Evolutionary conservation across 805 yeast genomes (phyloP).

Genomic region (Sugiyamaella marilandica): DNA sequence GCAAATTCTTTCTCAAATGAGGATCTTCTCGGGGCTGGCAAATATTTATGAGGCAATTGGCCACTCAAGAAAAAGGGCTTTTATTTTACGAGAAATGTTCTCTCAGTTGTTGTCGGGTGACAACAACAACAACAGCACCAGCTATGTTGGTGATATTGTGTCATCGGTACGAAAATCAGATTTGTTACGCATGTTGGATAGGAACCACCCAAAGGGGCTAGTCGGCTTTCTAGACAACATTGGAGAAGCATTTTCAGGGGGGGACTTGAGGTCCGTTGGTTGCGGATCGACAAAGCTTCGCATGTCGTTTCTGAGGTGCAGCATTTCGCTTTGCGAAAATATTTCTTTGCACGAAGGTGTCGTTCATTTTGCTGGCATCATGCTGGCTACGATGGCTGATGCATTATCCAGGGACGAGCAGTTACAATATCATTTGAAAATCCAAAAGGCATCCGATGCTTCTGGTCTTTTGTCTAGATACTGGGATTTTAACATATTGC

Average conservation of each 20-base stretch:
- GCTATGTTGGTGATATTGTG: neutral
- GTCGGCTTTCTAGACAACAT: conserved; percentile 45
- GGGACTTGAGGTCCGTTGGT: conserved; percentile 31
- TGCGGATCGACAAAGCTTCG: conserved; percentile 55
- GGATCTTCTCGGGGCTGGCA: conserved; percentile 63
- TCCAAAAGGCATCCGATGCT: conserved; percentile 13
- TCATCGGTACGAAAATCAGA: neutral
- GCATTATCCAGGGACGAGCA: conserved; percentile 59
- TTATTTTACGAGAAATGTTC: conserved; percentile 57
- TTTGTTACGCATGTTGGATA: neutral
- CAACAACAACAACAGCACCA: neutral
- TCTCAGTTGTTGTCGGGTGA: neutral
- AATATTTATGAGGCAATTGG: conserved; percentile 57
- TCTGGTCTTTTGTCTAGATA: conserved; percentile 35
- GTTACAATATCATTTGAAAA: conserved; percentile 30
- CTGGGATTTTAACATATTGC: conserved; percentile 69
- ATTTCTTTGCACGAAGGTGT: conserved; percentile 44
- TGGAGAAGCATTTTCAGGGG: conserved; percentile 51
- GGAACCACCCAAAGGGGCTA: conserved; percentile 27
- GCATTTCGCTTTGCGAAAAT: conserved; percentile 50
- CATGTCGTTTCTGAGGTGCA: conserved; percentile 48
- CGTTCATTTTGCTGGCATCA: conserved; percentile 45
- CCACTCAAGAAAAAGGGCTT: conserved; percentile 60
- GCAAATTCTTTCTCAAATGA: conserved; percentile 49
- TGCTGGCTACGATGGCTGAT: conserved; percentile 53